These are phyloP conservation scores for Immersiella caudata DNA, from an alignment of 495 filamentous ascomycete genomes.

Conservation along the genomic window DNA sequence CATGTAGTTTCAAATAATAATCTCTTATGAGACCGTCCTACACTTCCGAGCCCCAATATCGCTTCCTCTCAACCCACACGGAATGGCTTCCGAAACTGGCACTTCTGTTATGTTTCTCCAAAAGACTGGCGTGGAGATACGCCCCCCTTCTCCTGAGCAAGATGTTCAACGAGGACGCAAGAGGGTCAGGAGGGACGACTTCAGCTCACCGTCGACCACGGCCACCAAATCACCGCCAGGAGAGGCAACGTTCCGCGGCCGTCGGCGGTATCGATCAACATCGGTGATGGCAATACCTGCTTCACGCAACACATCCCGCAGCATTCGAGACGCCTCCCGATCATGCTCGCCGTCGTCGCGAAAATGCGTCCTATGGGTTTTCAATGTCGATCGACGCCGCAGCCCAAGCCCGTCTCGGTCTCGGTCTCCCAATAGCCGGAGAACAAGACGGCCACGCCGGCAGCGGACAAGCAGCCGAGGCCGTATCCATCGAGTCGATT, in stretches of 20 bases:
- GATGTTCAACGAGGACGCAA: constrained; percentile 41
- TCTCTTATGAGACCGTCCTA: neutral
- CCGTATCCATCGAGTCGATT: constrained; percentile 29
- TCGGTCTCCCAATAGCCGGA: constrained; percentile 32
- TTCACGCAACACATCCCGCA: constrained; percentile 33
- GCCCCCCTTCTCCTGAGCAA: constrained; percentile 17
- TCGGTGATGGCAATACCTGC: constrained; percentile 34
- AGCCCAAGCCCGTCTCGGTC: constrained; percentile 44
- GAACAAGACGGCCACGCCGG: constrained; percentile 35
- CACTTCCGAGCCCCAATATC: neutral
- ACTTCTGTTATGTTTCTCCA: neutral
- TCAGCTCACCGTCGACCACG: constrained; percentile 5
- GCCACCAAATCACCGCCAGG: constrained; percentile 33
- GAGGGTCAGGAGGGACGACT: constrained; percentile 34
- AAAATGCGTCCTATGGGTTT: constrained; percentile 34
- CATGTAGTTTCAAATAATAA: neutral
- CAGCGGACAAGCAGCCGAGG: constrained; percentile 44
- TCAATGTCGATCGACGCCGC: constrained; percentile 37
- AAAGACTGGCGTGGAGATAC: neutral
- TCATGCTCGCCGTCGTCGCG: constrained; percentile 38
- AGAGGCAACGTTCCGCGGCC: constrained; percentile 44
- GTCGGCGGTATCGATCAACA: constrained; percentile 42
- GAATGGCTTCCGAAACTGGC: neutral
- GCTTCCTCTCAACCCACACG: neutral
- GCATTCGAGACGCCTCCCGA: constrained; percentile 26